phyloP scores from a whole-genome alignment of 371 early-diverging fungal genomes.

The Syncephalastrum monosporum region DNA sequence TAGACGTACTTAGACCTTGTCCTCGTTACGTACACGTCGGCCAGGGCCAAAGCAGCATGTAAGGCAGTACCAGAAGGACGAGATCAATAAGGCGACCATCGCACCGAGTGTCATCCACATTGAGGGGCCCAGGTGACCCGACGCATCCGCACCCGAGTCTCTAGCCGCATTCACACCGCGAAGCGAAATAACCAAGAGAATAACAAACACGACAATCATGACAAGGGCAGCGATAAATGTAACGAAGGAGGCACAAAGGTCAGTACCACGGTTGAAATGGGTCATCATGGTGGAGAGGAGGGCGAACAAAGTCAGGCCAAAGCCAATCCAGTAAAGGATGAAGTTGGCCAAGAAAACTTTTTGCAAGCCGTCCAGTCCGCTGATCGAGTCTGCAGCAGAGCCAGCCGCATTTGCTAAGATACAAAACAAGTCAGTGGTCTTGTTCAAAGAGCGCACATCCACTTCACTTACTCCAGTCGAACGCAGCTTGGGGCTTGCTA shows the following conservation, averaged over 20 bases:
- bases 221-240: conserved; percentile 29
- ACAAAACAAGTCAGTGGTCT: conserved; percentile 1
- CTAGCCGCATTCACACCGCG: conserved; percentile 33
- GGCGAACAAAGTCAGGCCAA: conserved; percentile 28
- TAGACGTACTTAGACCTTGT: conserved; percentile 18
- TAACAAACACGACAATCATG: conserved; percentile 28
- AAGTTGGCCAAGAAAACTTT: conserved; percentile 30
- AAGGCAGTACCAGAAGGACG: conserved; percentile 29
- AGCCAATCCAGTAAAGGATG: conserved; percentile 31
- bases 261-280: conserved; percentile 21
- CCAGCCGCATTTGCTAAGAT: background rate
- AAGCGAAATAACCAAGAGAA: conserved; percentile 29
- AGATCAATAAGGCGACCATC: conserved; percentile 23
- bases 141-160: conserved; percentile 13
- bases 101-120: conserved; percentile 34
- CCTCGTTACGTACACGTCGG: conserved; percentile 15
- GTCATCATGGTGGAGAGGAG: conserved; percentile 22
- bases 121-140: conserved; percentile 33
- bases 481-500: conserved; percentile 36
- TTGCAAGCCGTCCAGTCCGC: conserved; percentile 10
- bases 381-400: background rate
- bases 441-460: background rate
- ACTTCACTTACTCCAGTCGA: conserved; percentile 33
- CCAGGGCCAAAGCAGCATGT: conserved; percentile 23
- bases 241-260: conserved; percentile 23